A percentile compares a stretch with the other conserved stretches of the same genome.
These are phyloP conservation scores for Talaromyces sp. DNA, from an alignment of 2,329 filamentous ascomycete genomes.

Conservation along the genomic window DNA sequence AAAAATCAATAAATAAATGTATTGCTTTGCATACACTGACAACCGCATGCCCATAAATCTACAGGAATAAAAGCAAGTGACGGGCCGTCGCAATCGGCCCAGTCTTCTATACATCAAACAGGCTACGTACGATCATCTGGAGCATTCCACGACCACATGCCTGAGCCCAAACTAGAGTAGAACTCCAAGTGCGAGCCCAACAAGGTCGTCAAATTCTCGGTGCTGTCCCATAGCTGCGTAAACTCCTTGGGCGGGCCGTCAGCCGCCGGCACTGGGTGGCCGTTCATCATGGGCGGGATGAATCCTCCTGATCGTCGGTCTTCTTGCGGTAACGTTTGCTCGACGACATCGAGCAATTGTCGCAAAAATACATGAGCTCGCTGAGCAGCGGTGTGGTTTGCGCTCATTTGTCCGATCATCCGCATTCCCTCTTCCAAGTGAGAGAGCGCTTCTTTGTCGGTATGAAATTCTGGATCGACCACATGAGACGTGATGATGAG, in stretches of 20 bases:
- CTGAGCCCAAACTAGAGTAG: slow-evolving; percentile 6
- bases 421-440: slow-evolving; percentile 12
- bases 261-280: background rate
- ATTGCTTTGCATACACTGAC: background rate
- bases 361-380: slow-evolving; percentile 11
- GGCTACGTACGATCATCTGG: slow-evolving; percentile 1
- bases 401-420: slow-evolving; percentile 11
- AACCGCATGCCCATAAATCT: background rate
- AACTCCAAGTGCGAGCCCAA: slow-evolving; percentile 10
- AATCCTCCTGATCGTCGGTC: background rate
- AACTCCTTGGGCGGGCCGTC: slow-evolving; percentile 6
- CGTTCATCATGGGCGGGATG: background rate
- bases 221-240: slow-evolving; percentile 9
- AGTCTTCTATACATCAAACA: background rate
- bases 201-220: slow-evolving; percentile 4
- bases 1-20: background rate
- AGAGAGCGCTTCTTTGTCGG: slow-evolving; percentile 10
- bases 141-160: slow-evolving; percentile 9
- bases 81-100: background rate
- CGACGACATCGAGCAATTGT: slow-evolving; percentile 8
- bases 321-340: slow-evolving; percentile 3
- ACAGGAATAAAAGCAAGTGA: background rate
- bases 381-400: slow-evolving; percentile 9
- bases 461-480: slow-evolving; percentile 7
- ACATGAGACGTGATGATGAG: slow-evolving; percentile 12